Evolutionary conservation across 2,329 filamentous ascomycete species (phyloP).

Genomic region (Aspergillus sp.): DNA sequence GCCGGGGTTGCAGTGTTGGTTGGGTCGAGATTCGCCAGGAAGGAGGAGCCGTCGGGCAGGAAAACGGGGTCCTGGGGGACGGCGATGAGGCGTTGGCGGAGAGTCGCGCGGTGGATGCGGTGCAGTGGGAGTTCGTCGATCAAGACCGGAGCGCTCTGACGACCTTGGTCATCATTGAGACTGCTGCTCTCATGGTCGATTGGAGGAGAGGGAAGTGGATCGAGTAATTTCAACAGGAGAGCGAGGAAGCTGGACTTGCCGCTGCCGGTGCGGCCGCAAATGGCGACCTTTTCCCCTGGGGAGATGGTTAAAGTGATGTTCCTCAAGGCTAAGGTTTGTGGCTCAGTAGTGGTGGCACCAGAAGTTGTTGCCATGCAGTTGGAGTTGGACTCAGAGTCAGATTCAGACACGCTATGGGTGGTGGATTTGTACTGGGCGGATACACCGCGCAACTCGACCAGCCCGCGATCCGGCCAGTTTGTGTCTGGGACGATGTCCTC

Average conservation of each 20-base stretch:
- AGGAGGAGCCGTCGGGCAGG: conserved; percentile 47
- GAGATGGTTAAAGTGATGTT: conserved; percentile 1
- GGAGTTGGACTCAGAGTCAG: too few relatives aligned
- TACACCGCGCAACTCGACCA: conserved; percentile 4
- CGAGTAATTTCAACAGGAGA: conserved; percentile 44
- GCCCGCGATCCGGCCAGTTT: conserved; percentile 1
- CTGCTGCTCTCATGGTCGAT: conserved; percentile 20
- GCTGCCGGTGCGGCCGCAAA: conserved; percentile 26
- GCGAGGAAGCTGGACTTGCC: conserved; percentile 47
- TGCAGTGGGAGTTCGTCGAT: conserved; percentile 44
- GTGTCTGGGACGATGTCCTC: conserved; percentile 4
- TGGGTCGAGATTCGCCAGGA: conserved; percentile 49
- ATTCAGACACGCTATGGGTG: too few relatives aligned
- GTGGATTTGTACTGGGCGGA: conserved; percentile 1
- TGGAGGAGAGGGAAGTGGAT: conserved; percentile 30
- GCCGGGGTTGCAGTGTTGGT: conserved; percentile 19
- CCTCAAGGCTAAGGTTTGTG: background rate
- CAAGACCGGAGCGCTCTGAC: conserved; percentile 26
- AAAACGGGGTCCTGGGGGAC: conserved; percentile 59
- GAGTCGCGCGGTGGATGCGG: conserved; percentile 42
- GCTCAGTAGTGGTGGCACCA: too few relatives aligned
- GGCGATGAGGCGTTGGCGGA: conserved; percentile 54
- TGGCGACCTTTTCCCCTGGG: conserved; percentile 15
- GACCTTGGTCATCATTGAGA: too few relatives aligned
- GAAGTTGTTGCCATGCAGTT: too few relatives aligned